Base-by-base conservation (phyloP, 352 stramenopile genomes). In the Phytophthora aleatoria region DNA sequence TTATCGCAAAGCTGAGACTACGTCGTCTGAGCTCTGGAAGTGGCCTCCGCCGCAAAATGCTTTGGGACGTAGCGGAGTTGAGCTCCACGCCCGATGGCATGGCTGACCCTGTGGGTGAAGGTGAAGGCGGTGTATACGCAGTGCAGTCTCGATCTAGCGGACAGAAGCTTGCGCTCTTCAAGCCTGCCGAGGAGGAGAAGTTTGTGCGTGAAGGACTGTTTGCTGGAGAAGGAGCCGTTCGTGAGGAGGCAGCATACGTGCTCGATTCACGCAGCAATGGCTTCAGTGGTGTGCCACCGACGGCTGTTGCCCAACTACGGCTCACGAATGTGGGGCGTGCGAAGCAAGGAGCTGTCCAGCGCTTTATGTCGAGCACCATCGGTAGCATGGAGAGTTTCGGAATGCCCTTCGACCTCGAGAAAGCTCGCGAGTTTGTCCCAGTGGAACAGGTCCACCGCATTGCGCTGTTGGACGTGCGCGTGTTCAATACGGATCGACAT, bases 401-500 rank as follows among this genome's bases (percentile, higher is more conserved):
- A 27, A 91, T 93, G 83, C 79, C 83, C 2, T 89, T 87, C 24
- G 73, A 91, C 13, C 66, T 86, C 4, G 53, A 62, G 2, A 86
- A 87, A 52, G 83, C 85, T 1, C 63, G 64, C n/a, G 70, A 74
- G 44, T 93, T 93, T 39, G 81, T 89, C 1, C 71, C 81, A 0
- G 79, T 90, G 1, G 82, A 90, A 6, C 85, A 97, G 44, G 83
- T 97, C 16, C 89, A 96, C 30, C 79, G 79, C 48, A 95, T 97
- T 43, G 89, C 77, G 0, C 47, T 96, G 16, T 62, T 97, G 12
- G 89, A 97, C 31, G 59, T 95, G 12, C 82, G 89, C 2, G 70
- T 96, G 30, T 94, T 94, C 69, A 96, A 97, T 57, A 92, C 82
- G 15, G 89, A 97, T 57, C 84, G 89, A 9, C 87, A 97, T 49